These are phyloP conservation scores for Drechslerella coelobrocha DNA, from an alignment of 2,329 filamentous ascomycete species.

Conservation along the genomic window DNA sequence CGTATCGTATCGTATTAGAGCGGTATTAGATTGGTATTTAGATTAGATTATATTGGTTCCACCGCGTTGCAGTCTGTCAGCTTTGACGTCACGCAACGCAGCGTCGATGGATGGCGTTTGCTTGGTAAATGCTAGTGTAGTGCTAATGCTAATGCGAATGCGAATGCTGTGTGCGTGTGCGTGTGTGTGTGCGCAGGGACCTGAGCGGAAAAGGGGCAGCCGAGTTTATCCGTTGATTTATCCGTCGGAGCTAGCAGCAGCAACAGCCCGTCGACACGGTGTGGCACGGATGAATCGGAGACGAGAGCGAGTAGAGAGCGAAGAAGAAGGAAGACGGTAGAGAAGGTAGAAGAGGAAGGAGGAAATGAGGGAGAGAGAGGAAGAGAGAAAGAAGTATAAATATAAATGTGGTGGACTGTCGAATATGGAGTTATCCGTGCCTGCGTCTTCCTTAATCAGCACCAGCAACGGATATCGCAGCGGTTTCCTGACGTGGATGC, in stretches of 20 bases:
- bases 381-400: conserved; percentile 6
- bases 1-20: too few species aligned
- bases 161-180: neutral
- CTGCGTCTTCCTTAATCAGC: too few species aligned
- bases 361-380: conserved; percentile 3
- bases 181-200: conserved; percentile 19
- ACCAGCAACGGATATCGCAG: too few species aligned
- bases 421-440: too few species aligned
- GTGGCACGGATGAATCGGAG: neutral
- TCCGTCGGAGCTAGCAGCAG: neutral
- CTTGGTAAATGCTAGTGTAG: too few species aligned
- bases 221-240: conserved; percentile 11
- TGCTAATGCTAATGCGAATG: too few species aligned
- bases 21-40: too few species aligned
- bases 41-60: too few species aligned
- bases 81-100: conserved; percentile 2
- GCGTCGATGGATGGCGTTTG: too few species aligned
- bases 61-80: too few species aligned
- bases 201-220: conserved; percentile 22
- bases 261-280: neutral
- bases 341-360: conserved; percentile 1
- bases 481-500: conserved; percentile 22
- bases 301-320: conserved; percentile 4
- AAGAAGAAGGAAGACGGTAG: conserved; percentile 15
- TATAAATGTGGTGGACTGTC: conserved; percentile 11